These are phyloP conservation scores for Colletotrichum cuscutae DNA, from an alignment of 2,329 filamentous ascomycete species.

Conservation along the genomic window DNA sequence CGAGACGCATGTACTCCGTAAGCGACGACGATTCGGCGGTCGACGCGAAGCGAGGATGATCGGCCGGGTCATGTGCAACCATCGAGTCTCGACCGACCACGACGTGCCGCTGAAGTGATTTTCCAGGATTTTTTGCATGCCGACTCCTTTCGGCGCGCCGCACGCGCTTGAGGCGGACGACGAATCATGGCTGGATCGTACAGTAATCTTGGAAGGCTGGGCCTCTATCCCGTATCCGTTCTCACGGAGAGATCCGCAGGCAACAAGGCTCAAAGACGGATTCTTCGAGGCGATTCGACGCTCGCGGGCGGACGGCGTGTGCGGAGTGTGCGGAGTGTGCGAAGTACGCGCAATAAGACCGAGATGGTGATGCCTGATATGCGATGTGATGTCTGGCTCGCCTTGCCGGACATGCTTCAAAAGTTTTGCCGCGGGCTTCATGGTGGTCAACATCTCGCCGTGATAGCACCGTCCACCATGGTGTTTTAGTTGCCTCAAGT, in stretches of 20 bases:
- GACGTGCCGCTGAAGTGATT: background rate
- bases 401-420: background rate
- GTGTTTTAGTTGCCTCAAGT: background rate
- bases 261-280: background rate
- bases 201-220: background rate
- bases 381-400: too few species aligned
- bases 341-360: too few species aligned
- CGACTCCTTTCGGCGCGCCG: background rate
- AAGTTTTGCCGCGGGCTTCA: background rate
- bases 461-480: background rate
- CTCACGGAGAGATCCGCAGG: background rate
- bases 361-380: too few species aligned
- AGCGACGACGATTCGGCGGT: conserved; percentile 1
- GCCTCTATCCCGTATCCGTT: background rate
- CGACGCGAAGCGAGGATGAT: background rate
- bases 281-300: background rate
- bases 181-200: background rate
- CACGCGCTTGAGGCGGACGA: background rate
- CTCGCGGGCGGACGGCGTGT: background rate
- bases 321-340: background rate
- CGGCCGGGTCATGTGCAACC: background rate
- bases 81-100: background rate
- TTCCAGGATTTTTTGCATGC: background rate
- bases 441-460: background rate
- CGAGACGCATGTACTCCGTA: background rate